Evolutionary conservation across 1,139 yeast species (phyloP), one percentile per base, ranked within the genome.

Genomic region (Chernovozyma aurita): DNA sequence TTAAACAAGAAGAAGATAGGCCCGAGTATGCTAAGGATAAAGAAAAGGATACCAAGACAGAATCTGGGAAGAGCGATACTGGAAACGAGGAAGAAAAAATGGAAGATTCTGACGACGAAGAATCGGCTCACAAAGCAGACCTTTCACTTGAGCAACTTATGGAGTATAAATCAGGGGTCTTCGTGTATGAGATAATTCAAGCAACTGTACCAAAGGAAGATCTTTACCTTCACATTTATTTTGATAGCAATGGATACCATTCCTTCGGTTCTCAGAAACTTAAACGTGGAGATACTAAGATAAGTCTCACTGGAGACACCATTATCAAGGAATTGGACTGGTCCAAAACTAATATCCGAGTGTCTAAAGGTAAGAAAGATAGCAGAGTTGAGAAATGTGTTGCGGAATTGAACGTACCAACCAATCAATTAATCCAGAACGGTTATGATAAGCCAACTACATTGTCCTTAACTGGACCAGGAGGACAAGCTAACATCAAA

Each of bases 281-380:
- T 48, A 55, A 48, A 28, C 52, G 60, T 22, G 65, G 66, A 40
- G 59, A 63, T 24, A 51, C 63, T 27, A 67, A 67, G 42, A 54
- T 78, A 39, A 78, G 76, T 45, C 72, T 70, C 44, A 77, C 84
- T 24, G 88, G 90, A 44, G 97, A 88, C 59, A 79, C 66, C 18
- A 61, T 80, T 44, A 69, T 90, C 39, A 81, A 80, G 43, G 95
- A 88, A 56, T 67, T 90, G 38, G 88, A 82, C 30, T 77, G 79
- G 70, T 86, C 97, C 2, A 63, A 70, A 38, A 71, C 80, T 1
- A 67, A 74, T 7, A 71, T 90, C 57, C 75, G 86, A 52, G 57
- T 85, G 28, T 73, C 73, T 4, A 78, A 77, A 55, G 61, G 76
- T 44, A 59, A 71, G 47, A 69, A 74, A 37, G 64, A 64, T 41